Evolutionary conservation across 2,329 filamentous ascomycete species (phyloP).

Genomic region (Clarireedia monteithiana): DNA sequence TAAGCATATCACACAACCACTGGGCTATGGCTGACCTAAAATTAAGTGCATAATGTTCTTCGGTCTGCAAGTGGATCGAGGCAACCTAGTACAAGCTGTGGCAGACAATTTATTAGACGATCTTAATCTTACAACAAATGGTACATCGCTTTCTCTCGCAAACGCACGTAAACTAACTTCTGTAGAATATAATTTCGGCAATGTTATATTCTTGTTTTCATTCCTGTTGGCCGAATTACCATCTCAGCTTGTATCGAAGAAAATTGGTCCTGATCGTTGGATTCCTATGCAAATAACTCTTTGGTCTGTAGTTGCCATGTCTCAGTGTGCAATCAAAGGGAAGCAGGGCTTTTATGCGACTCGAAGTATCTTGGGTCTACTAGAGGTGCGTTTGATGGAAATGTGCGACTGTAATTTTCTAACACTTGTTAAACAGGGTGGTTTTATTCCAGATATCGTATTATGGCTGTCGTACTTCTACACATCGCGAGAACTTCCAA

Average conservation of each 20-base stretch:
- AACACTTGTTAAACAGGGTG: conserved; percentile 33
- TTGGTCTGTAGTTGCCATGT: conserved; percentile 42
- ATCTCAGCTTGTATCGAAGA: conserved; percentile 40
- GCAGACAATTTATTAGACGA: conserved; percentile 54
- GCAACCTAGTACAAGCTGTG: conserved; percentile 50
- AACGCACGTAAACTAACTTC: neutral
- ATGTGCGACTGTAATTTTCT: neutral
- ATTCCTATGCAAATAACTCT: conserved; percentile 44
- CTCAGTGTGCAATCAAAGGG: conserved; percentile 37
- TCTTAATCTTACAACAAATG: conserved; percentile 37
- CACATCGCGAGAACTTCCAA: conserved; percentile 60
- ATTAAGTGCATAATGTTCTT: conserved; percentile 56
- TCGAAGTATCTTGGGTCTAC: conserved; percentile 30
- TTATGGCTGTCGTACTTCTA: conserved; percentile 71
- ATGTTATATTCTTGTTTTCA: conserved; percentile 33
- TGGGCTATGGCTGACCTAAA: conserved; percentile 28
- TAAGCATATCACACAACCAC: neutral
- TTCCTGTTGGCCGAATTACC: conserved; percentile 41
- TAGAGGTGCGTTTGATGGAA: conserved; percentile 24
- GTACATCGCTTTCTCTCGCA: neutral
- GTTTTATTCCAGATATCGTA: conserved; percentile 57
- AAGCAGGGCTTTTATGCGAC: conserved; percentile 36
- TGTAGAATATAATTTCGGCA: conserved; percentile 21
- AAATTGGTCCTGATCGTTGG: conserved; percentile 41
- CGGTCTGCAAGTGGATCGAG: conserved; percentile 51